These are phyloP conservation scores for Leptographium galeiforme DNA, from an alignment of 2,329 filamentous ascomycete species.

Conservation along the genomic window DNA sequence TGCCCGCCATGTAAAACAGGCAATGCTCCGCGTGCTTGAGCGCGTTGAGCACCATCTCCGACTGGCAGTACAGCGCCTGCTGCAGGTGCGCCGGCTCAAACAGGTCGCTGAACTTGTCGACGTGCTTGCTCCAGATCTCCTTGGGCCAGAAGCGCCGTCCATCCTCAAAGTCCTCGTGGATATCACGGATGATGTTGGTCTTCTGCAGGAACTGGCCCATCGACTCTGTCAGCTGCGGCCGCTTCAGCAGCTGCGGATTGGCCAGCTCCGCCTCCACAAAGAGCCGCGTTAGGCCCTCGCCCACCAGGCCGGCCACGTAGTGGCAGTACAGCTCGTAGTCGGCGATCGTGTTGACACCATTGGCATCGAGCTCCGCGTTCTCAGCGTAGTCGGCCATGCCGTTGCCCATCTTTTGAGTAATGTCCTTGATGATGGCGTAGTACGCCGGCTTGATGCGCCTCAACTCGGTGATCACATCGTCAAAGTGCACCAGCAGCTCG, in stretches of 20 bases:
- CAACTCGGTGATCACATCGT: constrained; percentile 74
- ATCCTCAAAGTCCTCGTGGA: constrained; percentile 80
- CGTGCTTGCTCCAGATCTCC: constrained; percentile 95
- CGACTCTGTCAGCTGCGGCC: constrained; percentile 72
- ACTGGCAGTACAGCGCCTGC: constrained; percentile 70
- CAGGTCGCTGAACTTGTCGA: constrained; percentile 77
- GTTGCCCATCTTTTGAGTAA: constrained; percentile 88
- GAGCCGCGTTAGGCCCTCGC: constrained; percentile 78
- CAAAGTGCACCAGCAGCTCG: constrained; percentile 83
- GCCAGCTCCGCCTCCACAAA: constrained; percentile 81
- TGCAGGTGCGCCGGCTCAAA: constrained; percentile 70
- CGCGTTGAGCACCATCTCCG: constrained; percentile 88
- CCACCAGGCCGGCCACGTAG: constrained; percentile 96
- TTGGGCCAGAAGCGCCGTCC: constrained; percentile 86
- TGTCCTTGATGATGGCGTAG: constrained; percentile 77
- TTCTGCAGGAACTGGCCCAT: constrained; percentile 98
- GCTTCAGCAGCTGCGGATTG: constrained; percentile 69
- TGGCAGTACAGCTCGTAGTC: constrained; percentile 97
- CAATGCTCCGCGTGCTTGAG: constrained; percentile 82
- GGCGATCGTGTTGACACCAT: constrained; percentile 67
- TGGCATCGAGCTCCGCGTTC: constrained; percentile 66
- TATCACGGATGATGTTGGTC: constrained; percentile 95
- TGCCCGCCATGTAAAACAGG: constrained; percentile 91
- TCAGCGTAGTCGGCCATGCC: constrained; percentile 94
- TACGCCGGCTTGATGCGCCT: constrained; percentile 79